These are phyloP conservation scores for Gymnopilus junonius DNA, from an alignment of 768 basidiomycete genomes.

Conservation along the genomic window DNA sequence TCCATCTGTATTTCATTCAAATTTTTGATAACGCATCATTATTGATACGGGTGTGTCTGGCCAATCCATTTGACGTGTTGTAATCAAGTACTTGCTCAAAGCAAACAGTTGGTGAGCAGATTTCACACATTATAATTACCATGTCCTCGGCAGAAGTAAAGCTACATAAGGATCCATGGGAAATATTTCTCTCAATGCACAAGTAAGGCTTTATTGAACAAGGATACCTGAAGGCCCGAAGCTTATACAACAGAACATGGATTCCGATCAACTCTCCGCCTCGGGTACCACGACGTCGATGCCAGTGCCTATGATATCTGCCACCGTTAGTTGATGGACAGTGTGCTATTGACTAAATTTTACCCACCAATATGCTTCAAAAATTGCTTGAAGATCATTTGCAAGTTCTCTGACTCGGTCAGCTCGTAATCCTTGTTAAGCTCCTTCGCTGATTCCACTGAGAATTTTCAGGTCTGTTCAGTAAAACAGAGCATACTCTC, in stretches of 20 bases:
- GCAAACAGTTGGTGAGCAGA: not conserved
- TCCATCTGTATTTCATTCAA: not conserved
- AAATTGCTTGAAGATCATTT: conserved; percentile 58
- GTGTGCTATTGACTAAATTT: not conserved
- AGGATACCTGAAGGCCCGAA: not conserved
- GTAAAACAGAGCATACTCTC: not conserved
- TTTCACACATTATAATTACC: not conserved
- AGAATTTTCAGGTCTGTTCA: conserved; percentile 3
- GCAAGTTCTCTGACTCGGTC: conserved; percentile 40
- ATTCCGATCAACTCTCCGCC: not conserved
- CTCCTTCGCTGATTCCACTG: conserved; percentile 45
- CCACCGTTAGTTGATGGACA: not conserved
- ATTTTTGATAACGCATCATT: conserved; percentile 5
- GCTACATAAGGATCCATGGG: not conserved
- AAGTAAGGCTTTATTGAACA: not conserved
- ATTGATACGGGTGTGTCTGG: not conserved
- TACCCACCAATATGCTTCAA: conserved; percentile 55
- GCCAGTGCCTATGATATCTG: conserved; percentile 17
- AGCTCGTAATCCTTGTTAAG: conserved; percentile 58
- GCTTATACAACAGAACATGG: conserved; percentile 1
- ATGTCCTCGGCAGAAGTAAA: not conserved
- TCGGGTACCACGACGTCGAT: conserved; percentile 20
- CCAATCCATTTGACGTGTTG: not conserved
- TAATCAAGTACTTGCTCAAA: not conserved
- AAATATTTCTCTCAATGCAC: not conserved